A percentile compares a stretch with the other conserved stretches of the same genome.
These are phyloP conservation scores for Septoria petroselini DNA, from an alignment of 2,329 filamentous ascomycete genomes.

Conservation along the genomic window DNA sequence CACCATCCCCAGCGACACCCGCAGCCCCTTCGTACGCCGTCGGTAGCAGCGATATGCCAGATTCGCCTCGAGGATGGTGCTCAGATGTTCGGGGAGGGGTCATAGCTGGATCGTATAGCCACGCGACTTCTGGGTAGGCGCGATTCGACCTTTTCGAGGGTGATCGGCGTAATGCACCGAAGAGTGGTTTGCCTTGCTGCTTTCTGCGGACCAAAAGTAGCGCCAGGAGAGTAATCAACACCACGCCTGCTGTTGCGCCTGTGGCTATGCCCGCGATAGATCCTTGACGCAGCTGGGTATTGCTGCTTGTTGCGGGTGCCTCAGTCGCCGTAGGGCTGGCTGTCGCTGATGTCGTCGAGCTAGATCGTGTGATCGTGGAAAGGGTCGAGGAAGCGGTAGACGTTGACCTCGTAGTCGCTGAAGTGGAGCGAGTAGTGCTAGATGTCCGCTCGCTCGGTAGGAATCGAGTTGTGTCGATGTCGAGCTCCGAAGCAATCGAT, in stretches of 20 bases:
- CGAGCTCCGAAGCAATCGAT: constrained; percentile 13
- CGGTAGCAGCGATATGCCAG: constrained; percentile 1
- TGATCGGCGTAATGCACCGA: constrained; percentile 6
- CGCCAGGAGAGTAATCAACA: constrained; percentile 21
- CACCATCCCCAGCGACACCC: not conserved
- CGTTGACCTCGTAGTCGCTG: not conserved
- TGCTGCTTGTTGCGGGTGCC: constrained; percentile 3
- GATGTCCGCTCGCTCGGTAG: constrained; percentile 2
- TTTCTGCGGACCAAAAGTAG: constrained; percentile 21
- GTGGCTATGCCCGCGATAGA: constrained; percentile 26
- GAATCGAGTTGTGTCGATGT: constrained; percentile 8
- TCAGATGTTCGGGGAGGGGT: constrained; percentile 20
- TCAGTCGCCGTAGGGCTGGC: constrained; percentile 9
- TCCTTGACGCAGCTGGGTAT: constrained; percentile 10
- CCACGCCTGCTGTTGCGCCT: constrained; percentile 24
- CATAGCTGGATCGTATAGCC: constrained; percentile 28
- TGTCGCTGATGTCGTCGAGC: constrained; percentile 3
- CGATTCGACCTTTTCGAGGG: constrained; percentile 16
- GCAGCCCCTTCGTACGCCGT: constrained; percentile 5
- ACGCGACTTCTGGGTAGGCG: constrained; percentile 28
- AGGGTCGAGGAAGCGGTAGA: constrained; percentile 5
- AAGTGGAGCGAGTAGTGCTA: constrained; percentile 5
- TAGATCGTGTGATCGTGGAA: constrained; percentile 10
- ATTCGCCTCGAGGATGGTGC: constrained; percentile 3
- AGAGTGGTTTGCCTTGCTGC: constrained; percentile 21